Evolutionary conservation across 2,329 filamentous ascomycete genomes (phyloP).

Genomic region (Colletotrichum sp.): DNA sequence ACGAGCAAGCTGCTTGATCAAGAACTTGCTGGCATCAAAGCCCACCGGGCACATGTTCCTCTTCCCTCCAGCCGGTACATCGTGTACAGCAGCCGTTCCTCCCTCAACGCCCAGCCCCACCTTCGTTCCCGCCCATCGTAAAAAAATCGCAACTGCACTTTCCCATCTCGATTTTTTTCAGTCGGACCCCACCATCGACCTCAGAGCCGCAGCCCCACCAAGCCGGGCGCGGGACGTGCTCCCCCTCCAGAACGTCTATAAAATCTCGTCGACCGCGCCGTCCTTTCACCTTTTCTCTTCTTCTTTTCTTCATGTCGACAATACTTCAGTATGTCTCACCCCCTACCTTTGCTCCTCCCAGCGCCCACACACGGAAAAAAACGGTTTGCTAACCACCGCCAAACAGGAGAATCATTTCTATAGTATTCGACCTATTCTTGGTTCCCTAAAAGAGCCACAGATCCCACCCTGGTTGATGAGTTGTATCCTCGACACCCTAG

Average conservation of each 20-base stretch:
- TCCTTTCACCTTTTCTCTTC: constrained; percentile 40
- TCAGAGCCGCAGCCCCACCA: not conserved
- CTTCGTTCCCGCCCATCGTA: not conserved
- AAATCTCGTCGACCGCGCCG: constrained; percentile 33
- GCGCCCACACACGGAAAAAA: constrained; percentile 18
- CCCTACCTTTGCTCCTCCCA: constrained; percentile 31
- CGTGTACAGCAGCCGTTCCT: not conserved
- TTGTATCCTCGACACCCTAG: constrained; percentile 85
- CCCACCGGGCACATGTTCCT: too few species aligned
- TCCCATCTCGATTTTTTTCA: not conserved
- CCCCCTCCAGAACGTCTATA: constrained; percentile 39
- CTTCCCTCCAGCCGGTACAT: too few species aligned
- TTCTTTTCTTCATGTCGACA: constrained; percentile 65
- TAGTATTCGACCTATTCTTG: constrained; percentile 94
- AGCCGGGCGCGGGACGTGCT: not conserved
- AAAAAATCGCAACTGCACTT: not conserved
- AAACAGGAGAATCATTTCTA: constrained; percentile 90
- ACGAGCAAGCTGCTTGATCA: not conserved
- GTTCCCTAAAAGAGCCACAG: constrained; percentile 92
- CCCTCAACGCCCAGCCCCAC: not conserved
- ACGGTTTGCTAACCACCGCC: constrained; percentile 23
- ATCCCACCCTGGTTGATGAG: constrained; percentile 96
- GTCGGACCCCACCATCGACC: not conserved
- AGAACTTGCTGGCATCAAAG: not conserved
- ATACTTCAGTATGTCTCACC: constrained; percentile 58